Percentiles rank a stretch among this genome's conserved stretches.
phyloP scores from a whole-genome alignment of 345 rosid genomes.

The Hypericum perforatum region DNA sequence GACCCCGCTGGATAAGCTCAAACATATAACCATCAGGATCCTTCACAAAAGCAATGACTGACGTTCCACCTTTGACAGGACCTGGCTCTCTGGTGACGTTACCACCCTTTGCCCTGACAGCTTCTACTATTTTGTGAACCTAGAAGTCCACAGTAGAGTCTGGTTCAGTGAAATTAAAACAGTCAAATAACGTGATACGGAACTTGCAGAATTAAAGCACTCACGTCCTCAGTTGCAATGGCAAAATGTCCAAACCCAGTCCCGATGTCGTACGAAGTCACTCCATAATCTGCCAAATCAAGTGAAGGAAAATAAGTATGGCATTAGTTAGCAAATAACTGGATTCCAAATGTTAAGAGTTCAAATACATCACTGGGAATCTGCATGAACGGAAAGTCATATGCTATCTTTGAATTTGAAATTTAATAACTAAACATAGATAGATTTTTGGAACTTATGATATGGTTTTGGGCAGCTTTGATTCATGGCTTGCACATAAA shows the following conservation, averaged over 20 bases:
- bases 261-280: conserved; percentile 82
- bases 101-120: conserved; percentile 68
- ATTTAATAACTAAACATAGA: no score
- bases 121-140: conserved; percentile 77
- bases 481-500: no score
- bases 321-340: no score
- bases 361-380: no score
- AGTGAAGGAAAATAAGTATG: background rate
- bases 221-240: conserved; percentile 78
- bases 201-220: conserved; percentile 2
- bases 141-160: conserved; percentile 11
- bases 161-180: no score
- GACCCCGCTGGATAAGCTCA: conserved; percentile 79
- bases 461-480: no score
- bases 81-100: conserved; percentile 78
- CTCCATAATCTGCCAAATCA: conserved; percentile 60
- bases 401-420: no score
- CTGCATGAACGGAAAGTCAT: no score
- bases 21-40: conserved; percentile 93
- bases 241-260: conserved; percentile 93
- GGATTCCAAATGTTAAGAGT: no score
- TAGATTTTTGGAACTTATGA: no score
- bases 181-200: no score
- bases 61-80: conserved; percentile 75
- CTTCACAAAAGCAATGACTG: conserved; percentile 78